Conservation (phyloP, 352 stramenopile species). For the Pilasporangium apinafurcum region DNA sequence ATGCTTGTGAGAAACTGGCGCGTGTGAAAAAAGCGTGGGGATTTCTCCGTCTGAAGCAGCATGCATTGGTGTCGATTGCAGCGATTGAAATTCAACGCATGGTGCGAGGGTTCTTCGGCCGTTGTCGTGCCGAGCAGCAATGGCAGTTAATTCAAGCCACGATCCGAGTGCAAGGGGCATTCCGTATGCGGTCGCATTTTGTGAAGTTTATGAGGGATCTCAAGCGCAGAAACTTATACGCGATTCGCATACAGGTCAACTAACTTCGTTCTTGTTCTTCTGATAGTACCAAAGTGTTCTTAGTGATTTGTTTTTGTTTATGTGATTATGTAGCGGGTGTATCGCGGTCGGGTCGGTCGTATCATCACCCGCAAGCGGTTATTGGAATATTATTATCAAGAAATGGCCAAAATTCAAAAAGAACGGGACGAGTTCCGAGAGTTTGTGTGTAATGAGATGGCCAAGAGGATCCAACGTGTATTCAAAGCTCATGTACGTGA, state of each 20-base stretch:
- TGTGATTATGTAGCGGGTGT: constrained; percentile 49
- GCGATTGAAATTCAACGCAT: constrained; percentile 60
- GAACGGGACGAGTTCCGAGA: constrained; percentile 44
- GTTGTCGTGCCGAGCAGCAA: constrained; percentile 20
- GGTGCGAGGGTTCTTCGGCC: constrained; percentile 36
- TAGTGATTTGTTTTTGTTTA: no score
- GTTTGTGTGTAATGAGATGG: constrained; percentile 31
- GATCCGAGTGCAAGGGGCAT: constrained; percentile 51
- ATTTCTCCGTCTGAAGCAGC: constrained; percentile 29
- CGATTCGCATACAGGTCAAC: constrained; percentile 46
- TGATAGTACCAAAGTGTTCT: no score
- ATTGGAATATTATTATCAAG: constrained; percentile 39
- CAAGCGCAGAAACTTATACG: constrained; percentile 27
- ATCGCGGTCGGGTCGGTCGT: constrained; percentile 46
- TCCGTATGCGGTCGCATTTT: constrained; percentile 62
- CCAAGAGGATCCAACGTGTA: constrained; percentile 32
- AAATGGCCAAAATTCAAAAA: constrained; percentile 44
- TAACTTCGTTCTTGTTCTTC: no score
- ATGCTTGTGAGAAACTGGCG: constrained; percentile 18
- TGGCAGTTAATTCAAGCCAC: constrained; percentile 42
- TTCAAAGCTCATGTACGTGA: constrained; percentile 23
- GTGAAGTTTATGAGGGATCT: constrained; percentile 31
- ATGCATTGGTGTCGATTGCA: constrained; percentile 39
- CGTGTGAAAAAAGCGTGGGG: constrained; percentile 25
- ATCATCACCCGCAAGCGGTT: constrained; percentile 26